phyloP scores from a whole-genome alignment of 805 yeast species.

The Kodamaea lidongshanica region DNA sequence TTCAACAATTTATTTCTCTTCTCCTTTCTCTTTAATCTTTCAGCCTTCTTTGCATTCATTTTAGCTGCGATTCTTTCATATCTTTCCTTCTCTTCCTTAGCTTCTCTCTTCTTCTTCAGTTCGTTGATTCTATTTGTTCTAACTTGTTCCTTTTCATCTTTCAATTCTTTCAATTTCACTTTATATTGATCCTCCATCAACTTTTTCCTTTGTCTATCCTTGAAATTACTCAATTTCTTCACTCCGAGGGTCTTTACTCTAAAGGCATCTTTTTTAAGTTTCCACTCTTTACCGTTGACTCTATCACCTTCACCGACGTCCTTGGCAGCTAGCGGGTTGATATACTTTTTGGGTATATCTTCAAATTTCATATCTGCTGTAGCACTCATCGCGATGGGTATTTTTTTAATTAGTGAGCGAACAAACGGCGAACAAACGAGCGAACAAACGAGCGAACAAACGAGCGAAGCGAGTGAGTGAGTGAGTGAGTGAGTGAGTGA shows the following conservation, averaged over 20 bases:
- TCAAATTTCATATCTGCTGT: conserved; percentile 21
- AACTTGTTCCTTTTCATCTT: conserved; percentile 67
- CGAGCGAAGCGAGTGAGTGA: too few relatives aligned
- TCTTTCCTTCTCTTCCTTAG: conserved; percentile 84
- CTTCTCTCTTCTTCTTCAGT: conserved; percentile 67
- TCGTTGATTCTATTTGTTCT: conserved; percentile 49
- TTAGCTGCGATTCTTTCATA: conserved; percentile 74
- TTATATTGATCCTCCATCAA: conserved; percentile 61
- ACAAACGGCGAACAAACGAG: too few relatives aligned
- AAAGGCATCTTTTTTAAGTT: conserved; percentile 59
- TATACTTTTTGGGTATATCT: conserved; percentile 31
- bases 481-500: too few relatives aligned
- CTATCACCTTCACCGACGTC: conserved; percentile 42
- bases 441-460: too few relatives aligned
- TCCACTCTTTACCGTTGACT: conserved; percentile 71
- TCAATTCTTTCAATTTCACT: conserved; percentile 62
- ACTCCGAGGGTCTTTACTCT: conserved; percentile 60
- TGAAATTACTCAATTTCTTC: conserved; percentile 48
- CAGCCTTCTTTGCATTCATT: conserved; percentile 90
- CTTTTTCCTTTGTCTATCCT: conserved; percentile 58
- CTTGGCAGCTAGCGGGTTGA: conserved; percentile 28
- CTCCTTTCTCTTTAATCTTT: conserved; percentile 82
- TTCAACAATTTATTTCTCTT: conserved; percentile 90
- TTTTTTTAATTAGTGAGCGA: conserved; percentile 4
- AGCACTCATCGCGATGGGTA: conserved; percentile 25